Conservation (phyloP, 768 basidiomycete species). For the Tulasnella sp. region DNA sequence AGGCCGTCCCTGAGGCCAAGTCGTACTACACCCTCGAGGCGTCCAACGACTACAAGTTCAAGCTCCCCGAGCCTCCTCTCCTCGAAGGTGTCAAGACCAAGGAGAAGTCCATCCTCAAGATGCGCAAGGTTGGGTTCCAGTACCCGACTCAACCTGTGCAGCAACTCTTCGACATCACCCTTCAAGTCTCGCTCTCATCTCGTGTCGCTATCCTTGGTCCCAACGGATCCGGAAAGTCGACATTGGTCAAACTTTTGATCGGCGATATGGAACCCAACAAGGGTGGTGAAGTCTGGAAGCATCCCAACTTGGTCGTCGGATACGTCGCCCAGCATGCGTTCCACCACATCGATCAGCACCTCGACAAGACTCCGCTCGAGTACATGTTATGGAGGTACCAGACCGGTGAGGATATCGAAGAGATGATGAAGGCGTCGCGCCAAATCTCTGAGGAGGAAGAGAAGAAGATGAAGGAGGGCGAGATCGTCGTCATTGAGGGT, state of each 20-base stretch:
- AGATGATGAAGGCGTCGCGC: conserved; percentile 85
- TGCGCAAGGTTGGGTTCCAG: conserved; percentile 97
- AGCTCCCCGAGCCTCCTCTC: conserved; percentile 91
- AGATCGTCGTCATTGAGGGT: conserved; percentile 75
- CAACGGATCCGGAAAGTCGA: conserved; percentile 98
- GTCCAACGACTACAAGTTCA: conserved; percentile 95
- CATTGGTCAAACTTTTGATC: conserved; percentile 91
- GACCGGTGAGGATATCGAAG: conserved; percentile 97
- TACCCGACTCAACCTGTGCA: conserved; percentile 79
- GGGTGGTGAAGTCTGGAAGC: conserved; percentile 97
- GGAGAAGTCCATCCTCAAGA: conserved; percentile 93
- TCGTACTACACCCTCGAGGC: conserved; percentile 96
- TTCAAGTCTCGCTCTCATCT: conserved; percentile 95
- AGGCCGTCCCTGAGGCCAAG: conserved; percentile 91
- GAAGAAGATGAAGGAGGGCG: conserved; percentile 95
- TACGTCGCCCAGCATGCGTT: conserved; percentile 99
- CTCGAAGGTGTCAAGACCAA: conserved; percentile 99
- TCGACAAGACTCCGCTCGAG: conserved; percentile 97
- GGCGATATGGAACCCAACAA: conserved; percentile 95
- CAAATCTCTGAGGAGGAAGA: conserved; percentile 79
- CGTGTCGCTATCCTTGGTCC: conserved; percentile 98
- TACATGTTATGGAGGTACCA: conserved; percentile 99
- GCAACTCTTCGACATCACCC: conserved; percentile 87
- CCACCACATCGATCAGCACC: conserved; percentile 98
- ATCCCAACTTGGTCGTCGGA: conserved; percentile 98